A percentile compares a stretch with the other conserved stretches of the same genome.
Conservation (phyloP, 768 basidiomycete species). For the Trametes cinnabarina region DNA sequence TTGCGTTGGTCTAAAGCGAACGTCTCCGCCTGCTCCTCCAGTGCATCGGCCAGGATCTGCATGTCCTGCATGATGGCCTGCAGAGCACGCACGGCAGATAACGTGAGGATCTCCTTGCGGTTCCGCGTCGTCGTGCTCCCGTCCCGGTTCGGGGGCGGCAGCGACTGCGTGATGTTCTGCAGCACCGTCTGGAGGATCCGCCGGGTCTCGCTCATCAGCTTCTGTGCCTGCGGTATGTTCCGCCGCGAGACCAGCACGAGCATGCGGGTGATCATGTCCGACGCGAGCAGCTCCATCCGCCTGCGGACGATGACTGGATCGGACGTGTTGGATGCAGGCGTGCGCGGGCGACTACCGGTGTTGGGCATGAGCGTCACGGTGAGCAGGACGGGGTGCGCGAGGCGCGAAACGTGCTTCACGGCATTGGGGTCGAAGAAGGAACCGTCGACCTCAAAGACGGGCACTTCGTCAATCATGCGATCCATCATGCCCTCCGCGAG, state of each 20-base stretch:
- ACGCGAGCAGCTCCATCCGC: constrained; percentile 93
- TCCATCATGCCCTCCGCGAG: constrained; percentile 93
- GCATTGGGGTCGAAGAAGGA: constrained; percentile 92
- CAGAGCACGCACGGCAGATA: constrained; percentile 75
- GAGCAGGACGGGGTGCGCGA: constrained; percentile 91
- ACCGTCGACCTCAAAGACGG: constrained; percentile 93
- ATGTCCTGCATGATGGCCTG: constrained; percentile 85
- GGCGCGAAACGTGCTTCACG: constrained; percentile 77
- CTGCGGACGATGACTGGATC: constrained; percentile 90
- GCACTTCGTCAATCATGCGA: constrained; percentile 95
- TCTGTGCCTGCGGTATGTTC: constrained; percentile 87
- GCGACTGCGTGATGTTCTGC: constrained; percentile 73
- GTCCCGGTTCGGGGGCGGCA: constrained; percentile 53
- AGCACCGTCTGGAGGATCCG: constrained; percentile 89
- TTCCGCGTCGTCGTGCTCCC: constrained; percentile 55
- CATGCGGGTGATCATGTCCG: constrained; percentile 95
- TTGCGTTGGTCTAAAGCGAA: constrained; percentile 95
- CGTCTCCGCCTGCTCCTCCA: constrained; percentile 86
- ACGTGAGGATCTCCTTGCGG: constrained; percentile 72
- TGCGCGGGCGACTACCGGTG: constrained; percentile 33
- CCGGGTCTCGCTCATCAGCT: constrained; percentile 88
- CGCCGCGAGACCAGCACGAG: constrained; percentile 89
- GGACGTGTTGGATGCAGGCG: constrained; percentile 48
- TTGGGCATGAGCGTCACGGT: constrained; percentile 86
- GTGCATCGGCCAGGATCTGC: constrained; percentile 79